Base-by-base conservation (phyloP, 1,284 basidiomycete species). In the Microbotryum silenes-acaulis region DNA sequence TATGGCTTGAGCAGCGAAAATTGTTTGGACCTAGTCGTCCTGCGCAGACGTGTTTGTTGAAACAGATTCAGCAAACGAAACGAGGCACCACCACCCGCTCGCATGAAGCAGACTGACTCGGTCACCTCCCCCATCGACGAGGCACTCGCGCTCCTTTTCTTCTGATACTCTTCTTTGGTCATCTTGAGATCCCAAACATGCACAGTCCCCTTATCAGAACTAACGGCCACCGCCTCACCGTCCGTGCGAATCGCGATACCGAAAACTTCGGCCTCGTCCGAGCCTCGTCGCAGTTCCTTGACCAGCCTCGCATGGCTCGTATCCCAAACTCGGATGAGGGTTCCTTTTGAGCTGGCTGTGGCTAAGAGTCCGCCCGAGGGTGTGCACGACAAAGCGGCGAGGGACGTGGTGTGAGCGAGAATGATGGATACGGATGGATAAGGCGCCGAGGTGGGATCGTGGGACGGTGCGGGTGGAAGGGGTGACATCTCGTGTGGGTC, bases 141-240 rank as follows among this genome's bases (percentile, higher is more conserved):
- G 16, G n/a, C 33, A 42, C 37, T 42, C 37, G 37, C 23, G 51
- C 50, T 12, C 25, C 37, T 46, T 42, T 18, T 42, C 52, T 57
- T 44, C 48, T 54, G 18, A 53, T 54, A 65, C 51, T 54, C 68
- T 61, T 56, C 71, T 68, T 29, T 66, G 61, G 20, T 64, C 69
- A 54, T 80, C 78, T n/a, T 75, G 61, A 94, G 81, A 42, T 86
- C 84, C 74, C 92, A 92, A 25, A 94, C 80, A 74, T 97, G 92
- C 5, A 97, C 84, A 0, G 93, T 97, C 46, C 93, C 92, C 77
- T 97, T 97, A 76, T 97, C 93, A 74, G 91, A 94, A 88, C 90
- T 91, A 10, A 88, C 88, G 70, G 87, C 89, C 1, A 93, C 77
- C 70, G 90, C 87, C 59, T 75, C 51, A 56, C 77, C 60, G 70